Base-by-base conservation (phyloP, 352 stramenopile species). In the Globisporangium megalacanthum region DNA sequence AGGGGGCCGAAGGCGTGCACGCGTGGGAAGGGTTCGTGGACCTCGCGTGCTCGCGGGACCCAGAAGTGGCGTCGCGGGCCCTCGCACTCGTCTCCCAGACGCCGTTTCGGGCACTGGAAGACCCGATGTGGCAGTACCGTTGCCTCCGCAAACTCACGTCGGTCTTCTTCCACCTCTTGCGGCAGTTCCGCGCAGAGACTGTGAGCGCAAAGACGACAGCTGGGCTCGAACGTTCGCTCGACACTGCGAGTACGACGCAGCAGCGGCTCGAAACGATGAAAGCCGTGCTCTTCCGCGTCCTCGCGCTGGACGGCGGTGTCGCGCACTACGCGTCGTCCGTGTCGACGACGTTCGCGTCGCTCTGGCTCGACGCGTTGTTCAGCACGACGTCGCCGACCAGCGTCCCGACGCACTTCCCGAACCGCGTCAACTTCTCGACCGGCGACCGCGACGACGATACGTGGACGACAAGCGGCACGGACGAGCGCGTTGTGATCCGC, bases 401-500 rank as follows among this genome's bases (percentile, higher is more conserved):
- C 57, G 79, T 94, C 31, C 79, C 84, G 11, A 89, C 79, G 1
- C 78, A 92, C 54, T 90, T 92, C 39, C 75, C 77, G 2, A 77
- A 71, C 15, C 56, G 55, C 20, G 52, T 75, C 7, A 77, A 81
- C 52, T 57, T 49, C 50, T 49, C 36, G 50, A 48, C 14, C 6
- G 53, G 36, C 25, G 33, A 48, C 2, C 4, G 17, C 7, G n/a
- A 49, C 35, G 35, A 39, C 35, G 35, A 39, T 5, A 13, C 35
- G n/a, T 57, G 9, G 48, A 25, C 45, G 29, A 15, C 73, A 66
- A 44, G 45, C n/a, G 10, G 13, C 31, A 57, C 68, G 6, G 58
- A 79, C 33, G 69, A 72, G 2, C 69, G 70, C 19, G 66, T 79
- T 14, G 60, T 85, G 8, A 87, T 92, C 51, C 78, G 80, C 7